phyloP scores from a whole-genome alignment of 495 filamentous ascomycete species.

The Cryomyces antarcticus region DNA sequence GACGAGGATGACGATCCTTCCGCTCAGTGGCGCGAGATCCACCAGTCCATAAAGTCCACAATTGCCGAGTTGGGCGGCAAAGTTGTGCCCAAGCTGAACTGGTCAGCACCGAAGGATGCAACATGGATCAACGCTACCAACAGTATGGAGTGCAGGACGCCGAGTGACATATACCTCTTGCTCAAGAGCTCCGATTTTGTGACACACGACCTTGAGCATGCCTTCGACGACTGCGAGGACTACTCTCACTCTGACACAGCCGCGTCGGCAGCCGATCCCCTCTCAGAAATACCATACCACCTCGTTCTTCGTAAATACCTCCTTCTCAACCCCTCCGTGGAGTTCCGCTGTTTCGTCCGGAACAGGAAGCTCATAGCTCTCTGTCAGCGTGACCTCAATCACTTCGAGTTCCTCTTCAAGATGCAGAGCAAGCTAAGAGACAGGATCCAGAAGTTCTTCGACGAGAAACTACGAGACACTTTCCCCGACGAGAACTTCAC shows the following conservation, averaged over 20 bases:
- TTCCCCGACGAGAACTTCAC: slow-evolving; percentile 72
- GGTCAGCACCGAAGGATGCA: slow-evolving; percentile 91
- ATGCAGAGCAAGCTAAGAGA: slow-evolving; percentile 41
- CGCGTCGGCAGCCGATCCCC: slow-evolving; percentile 1
- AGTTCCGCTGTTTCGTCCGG: slow-evolving; percentile 90
- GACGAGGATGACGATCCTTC: slow-evolving; percentile 37
- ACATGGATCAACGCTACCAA: slow-evolving; percentile 88
- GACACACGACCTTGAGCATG: slow-evolving; percentile 81
- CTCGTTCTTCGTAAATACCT: slow-evolving; percentile 74
- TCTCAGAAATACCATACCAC: slow-evolving; percentile 30
- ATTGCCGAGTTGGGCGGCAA: slow-evolving; percentile 65
- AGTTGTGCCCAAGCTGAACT: slow-evolving; percentile 85
- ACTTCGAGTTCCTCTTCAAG: slow-evolving; percentile 60
- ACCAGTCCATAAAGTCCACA: slow-evolving; percentile 49
- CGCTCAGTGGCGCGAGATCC: slow-evolving; percentile 44
- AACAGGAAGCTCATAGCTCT: slow-evolving; percentile 58
- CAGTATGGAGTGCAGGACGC: slow-evolving; percentile 64
- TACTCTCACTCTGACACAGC: slow-evolving; percentile 11
- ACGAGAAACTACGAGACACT: slow-evolving; percentile 41
- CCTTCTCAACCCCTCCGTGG: slow-evolving; percentile 69
- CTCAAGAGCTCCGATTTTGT: slow-evolving; percentile 87
- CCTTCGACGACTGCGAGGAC: slow-evolving; percentile 59
- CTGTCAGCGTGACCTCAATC: slow-evolving; percentile 73
- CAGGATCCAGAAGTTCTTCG: slow-evolving; percentile 53
- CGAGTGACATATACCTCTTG: slow-evolving; percentile 83